phyloP scores from a whole-genome alignment of 805 yeast species.

The Teunomyces kruisii region DNA sequence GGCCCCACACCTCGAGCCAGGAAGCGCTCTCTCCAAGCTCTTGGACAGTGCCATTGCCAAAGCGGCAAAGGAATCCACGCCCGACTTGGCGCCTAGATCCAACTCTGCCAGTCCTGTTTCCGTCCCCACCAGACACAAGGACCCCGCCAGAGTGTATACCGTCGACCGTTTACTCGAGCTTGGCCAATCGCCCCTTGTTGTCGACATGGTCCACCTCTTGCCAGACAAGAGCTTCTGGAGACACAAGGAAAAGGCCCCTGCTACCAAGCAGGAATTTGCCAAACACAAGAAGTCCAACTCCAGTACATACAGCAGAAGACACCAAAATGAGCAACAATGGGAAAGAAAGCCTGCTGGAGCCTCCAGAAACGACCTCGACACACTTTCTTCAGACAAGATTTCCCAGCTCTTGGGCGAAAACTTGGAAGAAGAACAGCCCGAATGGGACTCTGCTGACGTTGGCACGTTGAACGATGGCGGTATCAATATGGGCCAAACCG shows the following conservation, averaged over 20 bases:
- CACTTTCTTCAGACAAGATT: constrained; percentile 31
- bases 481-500: constrained; percentile 48
- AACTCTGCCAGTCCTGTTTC: constrained; percentile 10
- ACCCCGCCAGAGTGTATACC: constrained; percentile 21
- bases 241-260: constrained; percentile 28
- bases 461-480: constrained; percentile 16
- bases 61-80: constrained; percentile 45
- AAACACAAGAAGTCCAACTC: constrained; percentile 17
- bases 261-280: constrained; percentile 6
- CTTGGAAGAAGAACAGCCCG: constrained; percentile 37
- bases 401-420: constrained; percentile 37
- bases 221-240: constrained; percentile 55
- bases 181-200: constrained; percentile 27
- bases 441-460: constrained; percentile 36
- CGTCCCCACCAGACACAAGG: background rate
- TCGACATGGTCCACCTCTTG: constrained; percentile 21
- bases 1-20: constrained; percentile 22
- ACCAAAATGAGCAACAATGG: constrained; percentile 25
- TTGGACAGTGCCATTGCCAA: constrained; percentile 48
- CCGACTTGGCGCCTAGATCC: constrained; percentile 26
- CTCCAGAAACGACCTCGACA: constrained; percentile 21
- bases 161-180: constrained; percentile 30
- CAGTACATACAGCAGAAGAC: constrained; percentile 13
- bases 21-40: constrained; percentile 39
- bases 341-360: constrained; percentile 26